Evolutionary conservation across 352 stramenopile genomes (phyloP).

Genomic region (Phytophthora nicotianae): DNA sequence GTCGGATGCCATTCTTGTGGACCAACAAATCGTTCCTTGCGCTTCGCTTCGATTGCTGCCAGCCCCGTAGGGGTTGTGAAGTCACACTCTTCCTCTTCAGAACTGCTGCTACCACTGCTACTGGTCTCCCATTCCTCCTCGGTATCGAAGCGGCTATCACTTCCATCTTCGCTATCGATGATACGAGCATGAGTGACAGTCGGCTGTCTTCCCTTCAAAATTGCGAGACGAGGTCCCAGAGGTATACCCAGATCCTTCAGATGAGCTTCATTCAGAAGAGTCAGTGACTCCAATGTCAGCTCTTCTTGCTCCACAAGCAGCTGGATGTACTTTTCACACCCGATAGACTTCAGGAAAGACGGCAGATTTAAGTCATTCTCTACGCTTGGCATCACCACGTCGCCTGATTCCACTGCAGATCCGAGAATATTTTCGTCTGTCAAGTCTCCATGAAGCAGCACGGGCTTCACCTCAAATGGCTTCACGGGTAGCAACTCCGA

Average conservation of each 20-base stretch:
- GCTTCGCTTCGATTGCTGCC: conserved; percentile 42
- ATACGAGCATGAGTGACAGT: conserved; percentile 16
- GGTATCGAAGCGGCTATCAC: conserved; percentile 23
- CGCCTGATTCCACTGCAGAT: conserved; percentile 13
- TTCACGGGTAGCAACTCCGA: conserved; percentile 47
- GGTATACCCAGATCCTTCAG: conserved; percentile 67
- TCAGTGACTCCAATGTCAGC: conserved; percentile 54
- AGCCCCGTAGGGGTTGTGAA: conserved; percentile 24
- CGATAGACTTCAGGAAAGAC: conserved; percentile 45
- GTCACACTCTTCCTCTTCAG: conserved; percentile 47
- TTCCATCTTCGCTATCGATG: conserved; percentile 36
- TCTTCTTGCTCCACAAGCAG: conserved; percentile 66
- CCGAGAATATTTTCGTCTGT: conserved; percentile 89
- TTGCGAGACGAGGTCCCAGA: conserved; percentile 60
- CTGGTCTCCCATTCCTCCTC: conserved; percentile 59
- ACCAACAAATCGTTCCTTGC: conserved; percentile 56
- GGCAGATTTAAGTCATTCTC: conserved; percentile 27
- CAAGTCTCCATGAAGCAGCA: conserved; percentile 82
- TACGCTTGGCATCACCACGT: conserved; percentile 14
- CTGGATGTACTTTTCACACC: conserved; percentile 58
- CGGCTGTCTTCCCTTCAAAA: conserved; percentile 42
- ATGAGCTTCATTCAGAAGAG: conserved; percentile 48
- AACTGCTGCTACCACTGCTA: conserved; percentile 59
- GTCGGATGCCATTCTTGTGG: conserved; percentile 58
- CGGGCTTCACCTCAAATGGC: conserved; percentile 32